phyloP scores from a whole-genome alignment of 1,139 yeast genomes.

The Suhomyces kunorum region DNA sequence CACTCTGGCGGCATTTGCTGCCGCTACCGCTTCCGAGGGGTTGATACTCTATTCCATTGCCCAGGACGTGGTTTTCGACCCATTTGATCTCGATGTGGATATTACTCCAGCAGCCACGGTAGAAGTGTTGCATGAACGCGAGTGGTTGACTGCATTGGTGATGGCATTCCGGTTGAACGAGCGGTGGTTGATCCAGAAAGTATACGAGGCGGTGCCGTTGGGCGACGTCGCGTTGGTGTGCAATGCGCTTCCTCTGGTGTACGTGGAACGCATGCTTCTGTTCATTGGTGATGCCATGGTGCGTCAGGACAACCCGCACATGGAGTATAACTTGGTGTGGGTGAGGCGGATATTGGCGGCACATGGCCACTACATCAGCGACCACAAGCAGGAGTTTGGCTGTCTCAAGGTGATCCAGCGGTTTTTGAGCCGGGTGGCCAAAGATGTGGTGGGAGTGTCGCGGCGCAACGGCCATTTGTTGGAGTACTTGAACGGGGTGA shows the following conservation, averaged over 20 bases:
- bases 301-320: constrained; percentile 66
- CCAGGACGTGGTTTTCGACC: constrained; percentile 78
- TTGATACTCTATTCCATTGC: constrained; percentile 80
- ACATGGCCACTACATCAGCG: constrained; percentile 77
- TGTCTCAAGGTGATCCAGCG: constrained; percentile 73
- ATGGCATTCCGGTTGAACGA: constrained; percentile 96
- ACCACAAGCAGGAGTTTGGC: constrained; percentile 63
- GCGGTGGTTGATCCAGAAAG: constrained; percentile 64
- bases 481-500: constrained; percentile 36
- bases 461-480: constrained; percentile 57
- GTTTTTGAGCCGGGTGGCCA: constrained; percentile 71
- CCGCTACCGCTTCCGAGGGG: constrained; percentile 97
- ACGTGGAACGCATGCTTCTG: constrained; percentile 64
- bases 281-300: constrained; percentile 72
- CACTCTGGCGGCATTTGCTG: constrained; percentile 87
- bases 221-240: constrained; percentile 68
- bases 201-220: constrained; percentile 77
- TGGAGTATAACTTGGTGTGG: constrained; percentile 86
- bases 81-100: constrained; percentile 91
- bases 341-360: constrained; percentile 61
- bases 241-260: constrained; percentile 71
- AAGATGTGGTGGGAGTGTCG: constrained; percentile 63
- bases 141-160: constrained; percentile 77
- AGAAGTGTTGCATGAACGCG: constrained; percentile 62
- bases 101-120: constrained; percentile 79